Conservation (phyloP, 805 yeast genomes). For the Nakazawaea ambrosiae region DNA sequence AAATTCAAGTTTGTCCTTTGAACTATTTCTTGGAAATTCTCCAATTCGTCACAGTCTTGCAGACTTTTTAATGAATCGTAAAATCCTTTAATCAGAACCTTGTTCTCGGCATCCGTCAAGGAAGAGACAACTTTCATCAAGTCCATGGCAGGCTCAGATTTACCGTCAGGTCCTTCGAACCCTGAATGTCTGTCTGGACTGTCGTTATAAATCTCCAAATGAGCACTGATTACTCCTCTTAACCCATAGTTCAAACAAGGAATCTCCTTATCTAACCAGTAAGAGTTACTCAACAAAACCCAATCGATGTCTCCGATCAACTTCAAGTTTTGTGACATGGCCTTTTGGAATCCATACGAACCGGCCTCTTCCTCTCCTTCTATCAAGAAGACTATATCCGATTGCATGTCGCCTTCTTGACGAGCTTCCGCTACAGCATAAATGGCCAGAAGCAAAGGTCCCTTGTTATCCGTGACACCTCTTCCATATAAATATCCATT, state of each 20-base stretch:
- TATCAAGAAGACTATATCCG: slow-evolving; percentile 75
- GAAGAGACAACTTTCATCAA: slow-evolving; percentile 64
- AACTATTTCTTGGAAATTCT: slow-evolving; percentile 54
- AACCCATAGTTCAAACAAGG: slow-evolving; percentile 95
- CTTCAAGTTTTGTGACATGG: slow-evolving; percentile 42
- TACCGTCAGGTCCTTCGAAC: slow-evolving; percentile 96
- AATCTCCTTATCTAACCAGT: slow-evolving; percentile 83
- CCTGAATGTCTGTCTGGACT: slow-evolving; percentile 93
- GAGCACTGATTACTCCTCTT: slow-evolving; percentile 82
- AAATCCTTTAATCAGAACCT: slow-evolving; percentile 59
- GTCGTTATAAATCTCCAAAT: slow-evolving; percentile 64
- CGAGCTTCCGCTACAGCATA: slow-evolving; percentile 76
- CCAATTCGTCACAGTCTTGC: slow-evolving; percentile 44
- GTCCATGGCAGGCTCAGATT: slow-evolving; percentile 89
- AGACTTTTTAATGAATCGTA: slow-evolving; percentile 60
- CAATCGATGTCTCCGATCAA: slow-evolving; percentile 76
- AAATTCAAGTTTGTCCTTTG: slow-evolving; percentile 24
- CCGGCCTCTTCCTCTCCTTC: slow-evolving; percentile 98
- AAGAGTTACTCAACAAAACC: slow-evolving; percentile 84
- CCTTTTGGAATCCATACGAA: slow-evolving; percentile 73
- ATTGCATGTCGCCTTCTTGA: slow-evolving; percentile 41
- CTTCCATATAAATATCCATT: slow-evolving; percentile 87
- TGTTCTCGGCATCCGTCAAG: slow-evolving; percentile 50
- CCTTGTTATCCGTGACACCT: slow-evolving; percentile 93
- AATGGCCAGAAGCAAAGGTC: slow-evolving; percentile 82